Evolutionary conservation across 1,284 basidiomycete genomes (phyloP), one percentile per base, ranked within the genome.

Genomic region (Ceratobasidium papillatum): DNA sequence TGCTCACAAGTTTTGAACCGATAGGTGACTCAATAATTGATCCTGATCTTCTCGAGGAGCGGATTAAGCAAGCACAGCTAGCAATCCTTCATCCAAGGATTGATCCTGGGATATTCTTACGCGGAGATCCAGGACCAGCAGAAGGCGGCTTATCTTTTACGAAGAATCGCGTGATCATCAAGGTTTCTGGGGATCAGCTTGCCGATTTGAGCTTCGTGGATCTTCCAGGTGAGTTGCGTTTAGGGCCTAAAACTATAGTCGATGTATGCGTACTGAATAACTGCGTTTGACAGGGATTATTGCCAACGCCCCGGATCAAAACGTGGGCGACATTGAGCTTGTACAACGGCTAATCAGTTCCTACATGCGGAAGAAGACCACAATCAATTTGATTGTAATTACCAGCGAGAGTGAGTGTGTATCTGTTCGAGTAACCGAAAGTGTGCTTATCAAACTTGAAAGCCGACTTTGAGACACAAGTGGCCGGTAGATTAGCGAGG

Each of bases 191-290:
- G 22, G 85, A 85, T 0, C 80, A 82, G 0, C 81, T 84, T 0
- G 84, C 85, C 0, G 86, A 88, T 75, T 79, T 88, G 22, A 84
- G 84, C 0, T 89, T 89, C 74, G 82, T 88, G 2, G 87, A 89
- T 78, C 79, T 89, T 1, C 88, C 88, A 3, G 87, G 87, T 81
- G 79, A 1, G 14, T 19, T 45, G 3, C n/a, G n/a, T n/a, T n/a
- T n/a, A n/a, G n/a, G n/a, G n/a, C n/a, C n/a, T n/a, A n/a, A 9
- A 45, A 19, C 14, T 43, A 4, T 19, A 25, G 30, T 51, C 2
- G 3, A 19, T 45, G 14, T 27, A 27, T n/a, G 63, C n/a, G n/a
- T n/a, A 25, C 49, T 52, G 22, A 52, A 19, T 34, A 22, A 8
- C 34, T 45, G 19, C 34, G 47, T 59, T 38, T 36, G 34, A 59